These are phyloP conservation scores for Ajuga chamaepitys DNA, from an alignment of 257 asterid genomes.

Conservation along the genomic window DNA sequence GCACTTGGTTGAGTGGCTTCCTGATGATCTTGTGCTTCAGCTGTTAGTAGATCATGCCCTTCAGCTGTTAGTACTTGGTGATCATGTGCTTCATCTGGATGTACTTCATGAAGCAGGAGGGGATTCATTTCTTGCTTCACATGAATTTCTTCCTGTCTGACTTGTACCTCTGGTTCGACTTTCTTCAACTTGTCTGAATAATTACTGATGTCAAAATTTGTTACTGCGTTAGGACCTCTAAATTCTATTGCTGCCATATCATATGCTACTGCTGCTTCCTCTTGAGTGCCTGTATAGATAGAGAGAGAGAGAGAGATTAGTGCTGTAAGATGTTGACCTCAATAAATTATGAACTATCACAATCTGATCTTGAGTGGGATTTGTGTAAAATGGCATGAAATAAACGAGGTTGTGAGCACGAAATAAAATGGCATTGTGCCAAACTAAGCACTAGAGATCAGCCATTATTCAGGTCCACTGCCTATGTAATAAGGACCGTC, in stretches of 20 bases:
- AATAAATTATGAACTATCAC: not conserved
- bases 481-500: not conserved
- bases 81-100: slow-evolving; percentile 1
- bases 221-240: slow-evolving; percentile 73
- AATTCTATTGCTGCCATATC: slow-evolving; percentile 81
- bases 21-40: slow-evolving; percentile 17
- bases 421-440: not conserved
- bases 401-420: not conserved
- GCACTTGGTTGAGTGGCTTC: slow-evolving; percentile 10
- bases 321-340: not conserved
- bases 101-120: not conserved
- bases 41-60: slow-evolving; percentile 13
- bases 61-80: slow-evolving; percentile 5
- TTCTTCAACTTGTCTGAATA: slow-evolving; percentile 46
- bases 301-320: not conserved
- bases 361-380: not conserved
- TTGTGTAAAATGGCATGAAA: not conserved
- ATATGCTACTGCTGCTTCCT: slow-evolving; percentile 89
- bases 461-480: not conserved
- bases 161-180: slow-evolving; percentile 10
- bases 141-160: slow-evolving; percentile 16
- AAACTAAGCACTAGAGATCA: not conserved
- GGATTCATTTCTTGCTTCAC: slow-evolving; percentile 20
- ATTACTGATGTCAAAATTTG: slow-evolving; percentile 73
- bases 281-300: slow-evolving; percentile 54